These are phyloP conservation scores for Blumeriella jaapii DNA, from an alignment of 2,329 filamentous ascomycete species.

Conservation along the genomic window DNA sequence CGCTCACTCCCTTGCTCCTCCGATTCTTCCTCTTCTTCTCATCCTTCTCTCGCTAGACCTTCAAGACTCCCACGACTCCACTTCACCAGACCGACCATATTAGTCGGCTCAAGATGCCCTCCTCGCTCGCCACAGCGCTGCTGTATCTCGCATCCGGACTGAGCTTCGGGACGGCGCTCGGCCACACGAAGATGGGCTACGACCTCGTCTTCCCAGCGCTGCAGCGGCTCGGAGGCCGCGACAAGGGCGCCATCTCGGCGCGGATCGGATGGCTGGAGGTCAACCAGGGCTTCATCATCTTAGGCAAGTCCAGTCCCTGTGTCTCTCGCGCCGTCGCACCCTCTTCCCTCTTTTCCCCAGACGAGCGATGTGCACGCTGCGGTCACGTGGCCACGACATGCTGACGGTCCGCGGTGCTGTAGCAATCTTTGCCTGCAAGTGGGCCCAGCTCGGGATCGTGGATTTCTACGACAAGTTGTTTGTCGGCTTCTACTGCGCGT, in stretches of 20 bases:
- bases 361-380: not conserved
- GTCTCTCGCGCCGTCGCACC: not conserved
- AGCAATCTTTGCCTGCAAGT: constrained; percentile 12
- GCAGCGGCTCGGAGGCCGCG: not conserved
- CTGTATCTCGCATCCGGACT: constrained; percentile 10
- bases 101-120: constrained; percentile 1
- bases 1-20: too few species aligned
- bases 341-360: not conserved
- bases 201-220: constrained; percentile 10
- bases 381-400: not conserved
- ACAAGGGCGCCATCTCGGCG: constrained; percentile 6
- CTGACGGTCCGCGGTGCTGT: too few species aligned
- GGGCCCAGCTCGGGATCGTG: constrained; percentile 10
- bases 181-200: constrained; percentile 15
- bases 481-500: constrained; percentile 2
- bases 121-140: constrained; percentile 6
- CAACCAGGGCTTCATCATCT: constrained; percentile 8
- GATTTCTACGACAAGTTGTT: constrained; percentile 11
- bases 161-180: constrained; percentile 2
- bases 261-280: constrained; percentile 14
- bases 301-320: constrained; percentile 5
- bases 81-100: not conserved
- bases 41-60: too few species aligned
- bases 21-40: too few species aligned
- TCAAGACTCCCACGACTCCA: not conserved